Conservation (phyloP, 83 land plant genomes). For the Thuja plicata region DNA sequence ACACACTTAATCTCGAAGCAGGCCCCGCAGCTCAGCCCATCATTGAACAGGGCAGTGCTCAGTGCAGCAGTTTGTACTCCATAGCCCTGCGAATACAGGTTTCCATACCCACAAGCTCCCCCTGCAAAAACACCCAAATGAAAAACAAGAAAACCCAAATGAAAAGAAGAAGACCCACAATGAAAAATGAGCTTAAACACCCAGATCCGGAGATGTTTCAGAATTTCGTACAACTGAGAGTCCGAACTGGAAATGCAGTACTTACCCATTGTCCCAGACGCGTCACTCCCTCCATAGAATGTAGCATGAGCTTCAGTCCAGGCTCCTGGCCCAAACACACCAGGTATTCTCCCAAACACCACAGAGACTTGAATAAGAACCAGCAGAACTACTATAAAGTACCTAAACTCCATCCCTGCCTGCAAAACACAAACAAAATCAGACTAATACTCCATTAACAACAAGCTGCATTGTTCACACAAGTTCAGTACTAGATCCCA, state of each 20-base stretch:
- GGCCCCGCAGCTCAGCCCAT: conserved; percentile 36
- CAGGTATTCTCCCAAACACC: conserved; percentile 9
- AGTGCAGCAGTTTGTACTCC: conserved; percentile 28
- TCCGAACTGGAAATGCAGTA: neutral
- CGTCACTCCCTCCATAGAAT: conserved; percentile 32
- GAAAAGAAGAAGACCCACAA: neutral
- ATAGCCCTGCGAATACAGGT: conserved; percentile 37
- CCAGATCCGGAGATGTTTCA: neutral
- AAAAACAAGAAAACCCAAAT: neutral
- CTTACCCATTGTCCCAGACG: conserved; percentile 32
- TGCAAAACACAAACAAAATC: neutral
- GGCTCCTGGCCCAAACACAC: neutral
- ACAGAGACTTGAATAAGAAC: neutral
- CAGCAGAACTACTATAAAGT: neutral
- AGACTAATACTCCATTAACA: neutral
- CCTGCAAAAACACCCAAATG: conserved; percentile 14
- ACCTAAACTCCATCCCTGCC: neutral
- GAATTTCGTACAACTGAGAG: neutral
- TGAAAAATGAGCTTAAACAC: neutral
- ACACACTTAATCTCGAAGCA: conserved; percentile 37
- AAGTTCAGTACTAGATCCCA: neutral
- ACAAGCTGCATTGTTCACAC: neutral
- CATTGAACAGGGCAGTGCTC: conserved; percentile 43
- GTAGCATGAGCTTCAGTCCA: conserved; percentile 34
- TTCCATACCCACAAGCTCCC: conserved; percentile 41